Conservation (phyloP, 305 asterid genomes). For the Solanum hybrid region DNA sequence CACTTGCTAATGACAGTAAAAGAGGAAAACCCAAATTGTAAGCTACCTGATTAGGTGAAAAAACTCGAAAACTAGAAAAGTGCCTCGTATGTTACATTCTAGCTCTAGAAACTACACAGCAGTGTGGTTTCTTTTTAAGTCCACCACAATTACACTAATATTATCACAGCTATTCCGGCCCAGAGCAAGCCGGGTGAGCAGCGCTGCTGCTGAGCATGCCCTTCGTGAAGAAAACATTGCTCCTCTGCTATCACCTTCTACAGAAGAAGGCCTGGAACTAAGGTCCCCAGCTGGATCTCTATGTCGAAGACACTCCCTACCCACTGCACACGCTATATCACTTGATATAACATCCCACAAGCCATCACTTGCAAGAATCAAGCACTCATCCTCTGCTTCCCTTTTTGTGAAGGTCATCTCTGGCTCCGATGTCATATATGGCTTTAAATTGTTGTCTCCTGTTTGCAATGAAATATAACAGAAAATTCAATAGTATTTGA, state of each 20-base stretch:
- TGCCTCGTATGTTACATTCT: background rate
- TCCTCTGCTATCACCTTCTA: background rate
- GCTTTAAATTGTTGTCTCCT: slow-evolving; percentile 43
- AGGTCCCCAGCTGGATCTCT: background rate
- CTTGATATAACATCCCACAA: slow-evolving; percentile 43
- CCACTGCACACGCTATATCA: slow-evolving; percentile 25
- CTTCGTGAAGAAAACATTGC: slow-evolving; percentile 15
- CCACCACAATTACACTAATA: slow-evolving; percentile 38
- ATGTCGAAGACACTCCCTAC: slow-evolving; percentile 25
- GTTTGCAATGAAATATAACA: background rate
- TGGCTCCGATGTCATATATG: slow-evolving; percentile 34
- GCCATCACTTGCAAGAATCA: slow-evolving; percentile 49
- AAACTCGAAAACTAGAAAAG: background rate
- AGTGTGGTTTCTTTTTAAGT: slow-evolving; percentile 19
- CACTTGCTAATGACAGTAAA: background rate
- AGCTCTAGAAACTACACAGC: background rate
- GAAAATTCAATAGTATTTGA: background rate
- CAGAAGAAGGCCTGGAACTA: background rate
- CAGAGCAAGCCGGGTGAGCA: slow-evolving; percentile 41
- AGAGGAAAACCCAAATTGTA: background rate
- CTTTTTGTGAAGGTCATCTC: slow-evolving; percentile 33
- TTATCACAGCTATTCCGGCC: slow-evolving; percentile 29
- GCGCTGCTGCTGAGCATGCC: slow-evolving; percentile 28
- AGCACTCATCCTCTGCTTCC: slow-evolving; percentile 33
- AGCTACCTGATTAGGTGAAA: background rate